Evolutionary conservation across 108 stramenopile genomes (phyloP), one percentile per base, ranked within the genome.

Genomic region (Nitzschia sp.): DNA sequence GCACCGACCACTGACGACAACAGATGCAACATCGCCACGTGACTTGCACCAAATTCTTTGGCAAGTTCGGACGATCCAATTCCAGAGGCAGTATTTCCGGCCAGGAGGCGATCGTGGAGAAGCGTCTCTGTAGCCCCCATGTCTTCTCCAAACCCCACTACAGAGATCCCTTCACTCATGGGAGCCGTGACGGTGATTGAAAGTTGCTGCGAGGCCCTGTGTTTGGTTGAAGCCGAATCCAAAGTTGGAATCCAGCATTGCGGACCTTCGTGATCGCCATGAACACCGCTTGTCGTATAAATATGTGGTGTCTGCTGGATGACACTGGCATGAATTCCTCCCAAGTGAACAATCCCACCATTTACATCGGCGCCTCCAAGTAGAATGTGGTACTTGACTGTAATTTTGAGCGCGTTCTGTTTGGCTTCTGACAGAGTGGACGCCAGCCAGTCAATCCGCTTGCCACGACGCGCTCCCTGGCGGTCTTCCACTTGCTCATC

Each of bases 231-330:
- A 21, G 93, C 90, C 9, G 94, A 92, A 77, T 95, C 94, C 2
- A 85, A 70, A n/a, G 83, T 86, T 19, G 91, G 89, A 19, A 92
- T 49, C 91, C 94, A 95, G 31, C 77, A 78, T 68, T 89, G 81
- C 24, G 91, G 78, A 47, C 93, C 93, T 71, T 91, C 87, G 68
- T 89, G 88, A 68, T 94, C 93, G 3, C 93, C 93, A 51, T 75
- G 72, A 0, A 83, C 85, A 25, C 93, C 93, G 8, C 70, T 47
- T 1, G 85, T 85, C 17, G 93, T 94, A 66, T 94, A 91, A 0
- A 86, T 79, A 62, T 94, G 87, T 3, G 93, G 93, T 13, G 80
- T 83, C 18, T 47, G 35, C 36, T 74, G 54, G 23, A 60, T 72
- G 0, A 80, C 54, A 24, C 72, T 33, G 21, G 73, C 68, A 64